Base-by-base conservation (phyloP, 495 filamentous ascomycete genomes). In the Neurospora sp. region DNA sequence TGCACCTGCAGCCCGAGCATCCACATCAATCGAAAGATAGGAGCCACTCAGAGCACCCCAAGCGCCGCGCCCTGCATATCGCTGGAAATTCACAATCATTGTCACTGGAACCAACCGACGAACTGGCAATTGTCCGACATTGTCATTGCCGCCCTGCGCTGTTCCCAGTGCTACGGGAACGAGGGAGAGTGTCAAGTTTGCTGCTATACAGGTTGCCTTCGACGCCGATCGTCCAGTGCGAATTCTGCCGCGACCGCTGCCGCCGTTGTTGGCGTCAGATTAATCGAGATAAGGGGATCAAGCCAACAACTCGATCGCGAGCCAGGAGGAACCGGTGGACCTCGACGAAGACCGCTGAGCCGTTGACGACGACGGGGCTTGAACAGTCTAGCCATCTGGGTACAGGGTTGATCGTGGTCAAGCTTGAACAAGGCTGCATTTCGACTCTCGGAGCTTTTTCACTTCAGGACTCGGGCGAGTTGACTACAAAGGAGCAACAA, bases 31-130 rank as follows among this genome's bases (percentile, higher is more conserved):
- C 54, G 54, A 62, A 16, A 35, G 54, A 62, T 16, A 62, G 23
- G 54, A 62, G 54, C 54, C 54, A 62, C 23, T 62, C 54, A 62
- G 23, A 62, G 54, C 23, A 35, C 27, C 23, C 27, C 23, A n/a
- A 69, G 71, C 44, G 49, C 31, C 35, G 42, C 46, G 49, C 49
- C 49, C 44, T 72, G 71, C 46, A 72, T 60, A 69, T 72, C 39
- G 49, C 69, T 70, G 70, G 39, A 74, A 71, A 71, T 42, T 46
- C 72, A 35, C 54, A 62, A 62, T 62, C 27, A 62, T 9, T 14
- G 27, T 35, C 54, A 44, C 42, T n/a, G 42, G 16, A 44, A 44
- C 42, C 42, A 35, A 62, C 54, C 54, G 54, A 62, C 54, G 23
- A 62, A 62, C 54, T 62, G 54, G 69, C 40, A 14, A 71, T 39